Conservation (phyloP, 75 land plant genomes). For the Selaginella moellendorffii region DNA sequence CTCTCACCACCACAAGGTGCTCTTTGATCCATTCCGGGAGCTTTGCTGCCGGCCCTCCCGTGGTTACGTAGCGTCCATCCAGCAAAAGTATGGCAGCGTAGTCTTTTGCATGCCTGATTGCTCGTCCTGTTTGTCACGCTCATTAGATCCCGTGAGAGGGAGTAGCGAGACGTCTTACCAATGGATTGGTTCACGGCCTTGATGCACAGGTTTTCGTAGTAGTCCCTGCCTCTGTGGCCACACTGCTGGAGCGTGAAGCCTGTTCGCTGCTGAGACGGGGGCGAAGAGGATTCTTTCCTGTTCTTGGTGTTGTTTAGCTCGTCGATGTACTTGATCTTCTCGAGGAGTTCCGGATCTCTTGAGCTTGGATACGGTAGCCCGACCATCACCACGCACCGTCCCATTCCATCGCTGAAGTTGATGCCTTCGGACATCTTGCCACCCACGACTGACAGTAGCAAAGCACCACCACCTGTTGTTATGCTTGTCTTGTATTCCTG, state of each 20-base stretch:
- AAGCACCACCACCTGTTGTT: conserved; percentile 61
- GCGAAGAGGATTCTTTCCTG: not conserved
- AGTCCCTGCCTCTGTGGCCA: conserved; percentile 57
- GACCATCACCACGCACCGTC: conserved; percentile 96
- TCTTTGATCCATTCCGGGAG: conserved; percentile 89
- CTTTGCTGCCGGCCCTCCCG: conserved; percentile 42
- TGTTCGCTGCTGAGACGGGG: not conserved
- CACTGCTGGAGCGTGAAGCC: too few species aligned
- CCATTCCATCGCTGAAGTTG: conserved; percentile 98
- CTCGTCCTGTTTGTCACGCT: conserved; percentile 69
- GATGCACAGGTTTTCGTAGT: conserved; percentile 98
- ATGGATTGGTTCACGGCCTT: conserved; percentile 98
- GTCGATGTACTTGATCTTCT: conserved; percentile 77
- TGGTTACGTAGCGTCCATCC: conserved; percentile 66
- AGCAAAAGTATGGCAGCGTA: conserved; percentile 88
- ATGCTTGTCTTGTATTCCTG: conserved; percentile 61
- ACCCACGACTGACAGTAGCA: conserved; percentile 81
- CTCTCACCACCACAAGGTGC: conserved; percentile 37
- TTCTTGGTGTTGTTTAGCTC: conserved; percentile 18
- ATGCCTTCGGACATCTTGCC: conserved; percentile 98
- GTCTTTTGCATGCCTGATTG: conserved; percentile 84
- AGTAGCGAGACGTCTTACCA: conserved; percentile 47
- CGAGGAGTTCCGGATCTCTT: conserved; percentile 72
- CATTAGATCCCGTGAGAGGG: too few species aligned
- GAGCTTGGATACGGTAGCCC: conserved; percentile 98